Conservation (phyloP, 2,329 filamentous ascomycete species). For the Colletotrichum lindemuthianum region DNA sequence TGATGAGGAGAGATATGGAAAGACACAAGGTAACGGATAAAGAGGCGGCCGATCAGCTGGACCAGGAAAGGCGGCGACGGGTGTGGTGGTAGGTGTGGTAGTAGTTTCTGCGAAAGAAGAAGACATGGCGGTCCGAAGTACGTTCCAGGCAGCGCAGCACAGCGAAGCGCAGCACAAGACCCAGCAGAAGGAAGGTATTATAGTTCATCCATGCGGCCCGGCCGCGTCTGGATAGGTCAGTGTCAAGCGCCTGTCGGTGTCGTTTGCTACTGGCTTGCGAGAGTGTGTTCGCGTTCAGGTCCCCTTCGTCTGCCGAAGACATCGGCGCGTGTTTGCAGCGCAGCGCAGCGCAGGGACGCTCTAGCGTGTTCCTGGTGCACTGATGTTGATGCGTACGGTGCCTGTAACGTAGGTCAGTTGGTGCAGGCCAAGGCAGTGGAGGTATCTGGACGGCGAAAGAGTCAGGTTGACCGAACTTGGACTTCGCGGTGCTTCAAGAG, state of each 20-base stretch:
- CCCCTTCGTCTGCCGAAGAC: not conserved
- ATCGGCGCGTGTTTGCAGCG: not conserved
- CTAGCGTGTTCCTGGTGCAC: not conserved
- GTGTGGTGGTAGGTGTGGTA: conserved; percentile 5
- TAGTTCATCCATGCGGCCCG: conserved; percentile 32
- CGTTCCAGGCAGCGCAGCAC: not conserved
- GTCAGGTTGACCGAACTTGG: not conserved
- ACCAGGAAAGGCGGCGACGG: not conserved
- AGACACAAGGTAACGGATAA: not conserved
- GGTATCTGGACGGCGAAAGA: not conserved
- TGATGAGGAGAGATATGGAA: not conserved
- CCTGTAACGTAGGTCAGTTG: not conserved
- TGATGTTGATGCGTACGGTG: not conserved
- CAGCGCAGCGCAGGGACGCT: not conserved
- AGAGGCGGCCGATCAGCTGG: not conserved
- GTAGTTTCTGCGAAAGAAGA: not conserved
- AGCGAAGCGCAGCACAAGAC: too few relatives aligned
- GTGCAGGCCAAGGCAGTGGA: too few relatives aligned
- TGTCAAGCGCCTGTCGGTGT: conserved; percentile 21
- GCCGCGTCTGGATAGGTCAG: conserved; percentile 36
- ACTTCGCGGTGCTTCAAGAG: too few relatives aligned
- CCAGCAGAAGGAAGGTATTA: not conserved
- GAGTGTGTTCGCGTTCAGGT: too few relatives aligned
- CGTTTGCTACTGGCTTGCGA: not conserved
- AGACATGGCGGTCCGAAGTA: not conserved